A percentile compares a stretch with the other conserved stretches of the same genome.
Evolutionary conservation across 2,329 filamentous ascomycete species (phyloP).

Genomic region (Neonectria ditissima): DNA sequence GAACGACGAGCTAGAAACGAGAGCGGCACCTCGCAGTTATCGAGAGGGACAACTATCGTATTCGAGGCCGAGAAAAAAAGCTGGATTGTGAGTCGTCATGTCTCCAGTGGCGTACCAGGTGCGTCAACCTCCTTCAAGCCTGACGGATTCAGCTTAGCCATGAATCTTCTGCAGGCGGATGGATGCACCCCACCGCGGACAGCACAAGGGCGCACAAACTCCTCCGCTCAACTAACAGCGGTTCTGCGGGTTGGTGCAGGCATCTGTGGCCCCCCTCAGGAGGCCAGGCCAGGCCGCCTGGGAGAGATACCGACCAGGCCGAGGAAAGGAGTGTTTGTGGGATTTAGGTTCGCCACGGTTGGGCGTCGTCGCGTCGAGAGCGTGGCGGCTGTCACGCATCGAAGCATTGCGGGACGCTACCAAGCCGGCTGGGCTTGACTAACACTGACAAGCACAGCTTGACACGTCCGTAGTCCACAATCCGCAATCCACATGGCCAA

Average conservation of each 20-base stretch:
- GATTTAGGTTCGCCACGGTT: slow-evolving; percentile 2
- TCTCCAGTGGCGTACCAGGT: slow-evolving; percentile 22
- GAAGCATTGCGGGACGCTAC: slow-evolving; percentile 10
- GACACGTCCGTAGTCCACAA: slow-evolving; percentile 2
- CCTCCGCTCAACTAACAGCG: slow-evolving; percentile 8
- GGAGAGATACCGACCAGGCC: slow-evolving; percentile 16
- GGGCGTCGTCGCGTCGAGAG: background rate
- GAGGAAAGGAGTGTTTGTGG: background rate
- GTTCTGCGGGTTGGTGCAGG: slow-evolving; percentile 9
- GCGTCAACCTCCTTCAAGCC: slow-evolving; percentile 18
- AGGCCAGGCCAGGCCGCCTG: slow-evolving; percentile 19
- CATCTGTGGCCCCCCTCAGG: slow-evolving; percentile 8
- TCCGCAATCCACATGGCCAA: slow-evolving; percentile 4
- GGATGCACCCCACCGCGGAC: slow-evolving; percentile 27
- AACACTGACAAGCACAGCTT: slow-evolving; percentile 16
- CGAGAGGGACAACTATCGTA: slow-evolving; percentile 1
- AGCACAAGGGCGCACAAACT: slow-evolving; percentile 24
- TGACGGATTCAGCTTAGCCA: slow-evolving; percentile 40
- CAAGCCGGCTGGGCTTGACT: background rate
- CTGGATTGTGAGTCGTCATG: slow-evolving; percentile 19
- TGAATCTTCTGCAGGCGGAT: slow-evolving; percentile 27
- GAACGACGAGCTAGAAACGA: slow-evolving; percentile 3
- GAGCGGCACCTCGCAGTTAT: background rate
- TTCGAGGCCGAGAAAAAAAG: slow-evolving; percentile 8
- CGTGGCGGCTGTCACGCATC: slow-evolving; percentile 11